Evolutionary conservation across 1,139 yeast species (phyloP), one percentile per base, ranked within the genome.

Genomic region (Protomyces inouyei): DNA sequence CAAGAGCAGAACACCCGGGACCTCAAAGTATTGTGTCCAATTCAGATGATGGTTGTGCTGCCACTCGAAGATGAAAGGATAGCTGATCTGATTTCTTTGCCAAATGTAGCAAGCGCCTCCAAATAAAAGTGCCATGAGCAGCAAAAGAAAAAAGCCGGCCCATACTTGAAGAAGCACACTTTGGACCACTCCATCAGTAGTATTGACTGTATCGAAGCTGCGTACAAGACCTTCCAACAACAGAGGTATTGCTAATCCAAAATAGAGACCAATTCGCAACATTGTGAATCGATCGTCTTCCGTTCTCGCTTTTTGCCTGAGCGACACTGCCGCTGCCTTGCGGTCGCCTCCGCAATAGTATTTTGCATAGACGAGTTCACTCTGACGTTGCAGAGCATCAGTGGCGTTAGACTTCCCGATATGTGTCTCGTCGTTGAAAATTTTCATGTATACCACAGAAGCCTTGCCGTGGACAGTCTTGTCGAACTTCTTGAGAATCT

Each of bases 1-100:
- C 18, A 83, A 79, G 14, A 85, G 71, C 0, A 65, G 89, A 76
- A 0, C 96, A 68, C 57, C 52, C 16, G 67, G 61, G 35, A 65
- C 38, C 16, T 86, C 78, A 60, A 85, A 78, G 70, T 78, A 86
- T 72, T 90, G 89, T 65, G 82, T 80, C 70, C 78, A 85, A 70
- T 88, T 85, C 57, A 90, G 75, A n/a, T 87, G 85, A 25, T 85
- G 82, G 40, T 86, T 81, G 57, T 86, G 83, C 71, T 89, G 85
- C 70, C 91, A 87, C 76, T 93, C 98, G 77, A 93, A 92, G 68
- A 93, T 91, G 72, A 93, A 92, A 71, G 87, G 87, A 74, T 93
- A 93, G 74, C 92, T 93, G 72, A 93, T 87, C 71, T 88, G 88
- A 75, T 78, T 86, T 60, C 76, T 73, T 36, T 85, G 82, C 91